A percentile compares a stretch with the other conserved stretches of the same genome.
phyloP scores from a whole-genome alignment of 371 early-diverging fungal species.

The Nematocida ironsii region DNA sequence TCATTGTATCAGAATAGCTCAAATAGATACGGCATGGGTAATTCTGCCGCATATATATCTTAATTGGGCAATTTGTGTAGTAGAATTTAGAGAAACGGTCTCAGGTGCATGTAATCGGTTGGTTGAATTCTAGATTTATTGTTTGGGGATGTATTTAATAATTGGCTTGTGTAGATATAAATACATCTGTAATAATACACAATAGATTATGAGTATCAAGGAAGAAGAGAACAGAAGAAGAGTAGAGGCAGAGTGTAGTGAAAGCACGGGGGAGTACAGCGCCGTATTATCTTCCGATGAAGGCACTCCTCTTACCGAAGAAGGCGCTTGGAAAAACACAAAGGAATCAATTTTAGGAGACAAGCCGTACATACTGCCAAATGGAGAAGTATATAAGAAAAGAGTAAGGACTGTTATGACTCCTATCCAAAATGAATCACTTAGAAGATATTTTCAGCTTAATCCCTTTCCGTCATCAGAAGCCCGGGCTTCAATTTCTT shows the following conservation, averaged over 20 bases:
- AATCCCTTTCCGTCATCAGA: constrained; percentile 68
- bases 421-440: constrained; percentile 54
- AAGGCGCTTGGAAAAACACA: constrained; percentile 38
- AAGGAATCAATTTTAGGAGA: constrained; percentile 57
- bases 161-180: constrained; percentile 50
- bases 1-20: no score
- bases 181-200: constrained; percentile 27
- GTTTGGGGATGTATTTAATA: constrained; percentile 39
- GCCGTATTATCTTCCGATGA: constrained; percentile 1
- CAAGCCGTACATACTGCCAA: constrained; percentile 52
- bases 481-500: constrained; percentile 60
- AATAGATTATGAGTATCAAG: constrained; percentile 14
- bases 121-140: constrained; percentile 45
- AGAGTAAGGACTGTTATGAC: constrained; percentile 65
- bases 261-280: neutral
- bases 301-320: constrained; percentile 20
- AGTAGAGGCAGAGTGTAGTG: neutral
- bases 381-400: constrained; percentile 60
- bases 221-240: constrained; percentile 28
- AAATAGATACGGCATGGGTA: neutral
- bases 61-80: constrained; percentile 1
- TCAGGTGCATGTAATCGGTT: constrained; percentile 19
- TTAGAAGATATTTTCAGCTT: constrained; percentile 61
- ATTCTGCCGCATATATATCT: neutral
- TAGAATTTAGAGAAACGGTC: constrained; percentile 11